Conservation (phyloP, 75 land plant genomes). For the Picea sitchensis region DNA sequence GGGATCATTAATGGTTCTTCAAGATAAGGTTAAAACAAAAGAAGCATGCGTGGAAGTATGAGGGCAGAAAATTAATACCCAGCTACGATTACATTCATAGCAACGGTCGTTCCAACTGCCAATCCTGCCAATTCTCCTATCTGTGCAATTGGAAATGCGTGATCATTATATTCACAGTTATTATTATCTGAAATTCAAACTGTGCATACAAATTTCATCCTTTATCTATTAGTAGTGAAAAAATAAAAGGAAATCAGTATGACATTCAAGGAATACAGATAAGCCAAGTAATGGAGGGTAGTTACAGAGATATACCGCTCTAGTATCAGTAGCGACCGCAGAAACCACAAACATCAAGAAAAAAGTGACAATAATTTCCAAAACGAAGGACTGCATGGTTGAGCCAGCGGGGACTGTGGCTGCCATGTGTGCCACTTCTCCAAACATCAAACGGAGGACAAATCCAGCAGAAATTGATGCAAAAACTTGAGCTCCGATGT, state of each 20-base stretch:
- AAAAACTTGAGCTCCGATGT: constrained; percentile 53
- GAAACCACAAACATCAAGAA: constrained; percentile 85
- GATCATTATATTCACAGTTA: too few relatives aligned
- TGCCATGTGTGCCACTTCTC: constrained; percentile 31
- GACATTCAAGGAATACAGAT: too few relatives aligned
- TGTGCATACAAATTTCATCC: too few relatives aligned
- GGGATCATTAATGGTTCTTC: too few relatives aligned
- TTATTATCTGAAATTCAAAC: too few relatives aligned
- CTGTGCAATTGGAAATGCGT: constrained; percentile 10
- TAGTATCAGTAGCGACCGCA: constrained; percentile 68
- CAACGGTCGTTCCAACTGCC: constrained; percentile 51
- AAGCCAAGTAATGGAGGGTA: too few relatives aligned
- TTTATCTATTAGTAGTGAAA: too few relatives aligned
- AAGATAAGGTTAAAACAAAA: not conserved
- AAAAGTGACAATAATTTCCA: constrained; percentile 76
- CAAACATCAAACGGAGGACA: constrained; percentile 45
- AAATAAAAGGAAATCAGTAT: too few relatives aligned
- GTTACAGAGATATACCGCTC: constrained; percentile 55
- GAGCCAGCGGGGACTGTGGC: constrained; percentile 55
- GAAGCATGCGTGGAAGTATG: not conserved
- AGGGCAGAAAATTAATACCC: constrained; percentile 28
- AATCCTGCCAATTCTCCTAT: constrained; percentile 53
- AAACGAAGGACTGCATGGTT: constrained; percentile 48
- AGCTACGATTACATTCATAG: constrained; percentile 49
- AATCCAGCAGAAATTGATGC: constrained; percentile 57